phyloP scores from a whole-genome alignment of 306 rosid genomes.

The Cucurbita ficifolia region DNA sequence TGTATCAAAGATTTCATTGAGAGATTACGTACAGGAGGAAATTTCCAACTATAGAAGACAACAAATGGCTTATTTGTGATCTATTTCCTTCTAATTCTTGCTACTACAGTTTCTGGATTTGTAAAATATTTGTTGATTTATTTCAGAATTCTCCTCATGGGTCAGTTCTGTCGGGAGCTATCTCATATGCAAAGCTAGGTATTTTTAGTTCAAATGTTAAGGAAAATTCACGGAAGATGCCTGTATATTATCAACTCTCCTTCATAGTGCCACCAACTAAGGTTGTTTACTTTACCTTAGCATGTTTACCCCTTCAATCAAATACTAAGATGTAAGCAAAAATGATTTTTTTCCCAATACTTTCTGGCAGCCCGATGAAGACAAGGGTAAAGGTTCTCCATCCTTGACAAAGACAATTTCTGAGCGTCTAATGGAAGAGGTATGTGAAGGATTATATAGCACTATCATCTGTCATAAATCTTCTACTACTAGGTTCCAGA shows the following conservation, averaged over 20 bases:
- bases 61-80: not conserved
- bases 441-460: slow-evolving; percentile 10
- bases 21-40: not conserved
- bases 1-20: not conserved
- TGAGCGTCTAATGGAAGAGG: slow-evolving; percentile 88
- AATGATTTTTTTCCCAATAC: not conserved
- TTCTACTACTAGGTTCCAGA: not conserved
- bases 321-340: not conserved
- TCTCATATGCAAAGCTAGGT: slow-evolving; percentile 71
- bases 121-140: not conserved
- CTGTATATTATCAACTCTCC: slow-evolving; percentile 45
- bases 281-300: slow-evolving; percentile 30
- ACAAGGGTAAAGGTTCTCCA: slow-evolving; percentile 57
- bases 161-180: slow-evolving; percentile 67
- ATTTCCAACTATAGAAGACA: not conserved
- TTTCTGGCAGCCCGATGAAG: slow-evolving; percentile 56
- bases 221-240: slow-evolving; percentile 54
- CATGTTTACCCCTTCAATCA: slow-evolving; percentile 1
- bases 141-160: slow-evolving; percentile 67
- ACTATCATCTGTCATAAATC: not conserved
- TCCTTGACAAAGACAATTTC: slow-evolving; percentile 45
- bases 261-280: slow-evolving; percentile 82
- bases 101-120: not conserved
- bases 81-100: not conserved
- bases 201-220: slow-evolving; percentile 26